phyloP scores from a whole-genome alignment of 2,329 filamentous ascomycete species.

The Fusarium paranaense region DNA sequence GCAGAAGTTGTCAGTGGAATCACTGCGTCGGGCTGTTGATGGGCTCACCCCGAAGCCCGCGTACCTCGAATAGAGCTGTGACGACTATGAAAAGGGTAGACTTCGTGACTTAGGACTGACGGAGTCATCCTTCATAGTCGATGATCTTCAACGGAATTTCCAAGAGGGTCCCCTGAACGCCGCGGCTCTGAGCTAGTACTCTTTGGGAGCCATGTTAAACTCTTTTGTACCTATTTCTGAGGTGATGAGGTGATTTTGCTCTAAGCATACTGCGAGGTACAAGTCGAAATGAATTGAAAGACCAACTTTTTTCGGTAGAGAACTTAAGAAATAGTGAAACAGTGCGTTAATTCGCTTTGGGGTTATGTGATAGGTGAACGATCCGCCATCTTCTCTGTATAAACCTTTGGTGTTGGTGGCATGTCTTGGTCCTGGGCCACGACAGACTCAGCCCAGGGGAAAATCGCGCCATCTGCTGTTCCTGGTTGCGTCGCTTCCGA shows the following conservation, averaged over 20 bases:
- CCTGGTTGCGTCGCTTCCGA: slow-evolving; percentile 2
- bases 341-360: too few relatives aligned
- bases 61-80: background rate
- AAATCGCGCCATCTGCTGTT: slow-evolving; percentile 1
- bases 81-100: background rate
- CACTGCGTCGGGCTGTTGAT: background rate
- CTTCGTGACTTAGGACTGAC: background rate
- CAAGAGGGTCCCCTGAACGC: background rate
- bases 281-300: background rate
- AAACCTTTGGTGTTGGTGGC: background rate
- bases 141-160: background rate
- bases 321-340: background rate
- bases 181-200: background rate
- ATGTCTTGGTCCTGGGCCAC: too few relatives aligned
- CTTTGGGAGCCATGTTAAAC: background rate
- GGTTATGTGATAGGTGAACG: background rate
- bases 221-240: background rate
- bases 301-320: background rate
- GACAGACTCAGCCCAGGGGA: background rate
- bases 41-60: background rate
- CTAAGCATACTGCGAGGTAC: fast-evolving
- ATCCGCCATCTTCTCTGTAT: background rate
- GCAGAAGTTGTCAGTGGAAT: background rate
- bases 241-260: background rate
- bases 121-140: background rate